Evolutionary conservation across 441 rosid species (phyloP), one percentile per base, ranked within the genome.

Genomic region (Gossypium gossypioides): DNA sequence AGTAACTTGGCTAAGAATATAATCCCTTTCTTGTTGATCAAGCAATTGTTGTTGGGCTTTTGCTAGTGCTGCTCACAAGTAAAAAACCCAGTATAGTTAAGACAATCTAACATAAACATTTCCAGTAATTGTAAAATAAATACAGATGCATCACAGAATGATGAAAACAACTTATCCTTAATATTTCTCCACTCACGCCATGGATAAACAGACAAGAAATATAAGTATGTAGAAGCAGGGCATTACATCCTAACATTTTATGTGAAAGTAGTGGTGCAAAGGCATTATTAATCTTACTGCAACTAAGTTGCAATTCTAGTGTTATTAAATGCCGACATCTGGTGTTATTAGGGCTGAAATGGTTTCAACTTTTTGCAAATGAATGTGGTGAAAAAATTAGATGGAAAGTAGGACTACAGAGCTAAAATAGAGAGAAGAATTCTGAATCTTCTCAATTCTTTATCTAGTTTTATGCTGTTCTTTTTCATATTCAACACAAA

Each of bases 1-100:
- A 74, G 72, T 83, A 52, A 91, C 96, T 85, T 91, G 97, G 60
- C 81, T 83, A 77, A 90, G 91, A 77, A 94, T 51, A 77, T 94
- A 94, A 78, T 84, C 96, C 81, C 97, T 85, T 85, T 94, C 98
- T 80, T 94, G 91, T 72, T 89, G 79, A 74, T 91, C 87, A 40
- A 87, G 87, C 76, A 91, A 74, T 34, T 91, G 86, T 51, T 90
- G 95, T 59, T 94, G 98, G 60, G 98, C 97, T 79, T 94, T 91
- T 48, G 98, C 96, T 81, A 94, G 81, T 9, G 96, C 98, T 94
- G 86, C 77, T 74, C 78, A 79, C 42, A 75, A 74, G 80, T 78
- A 62, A 67, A 81, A 56, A 76, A 68, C 50, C 25, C 21, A 75
- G 61, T 16, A 66, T 50, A 27, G 59, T 63, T 71, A 69, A 72